These are phyloP conservation scores for Trichoderma erinaceum DNA, from an alignment of 495 filamentous ascomycete species.

Conservation along the genomic window DNA sequence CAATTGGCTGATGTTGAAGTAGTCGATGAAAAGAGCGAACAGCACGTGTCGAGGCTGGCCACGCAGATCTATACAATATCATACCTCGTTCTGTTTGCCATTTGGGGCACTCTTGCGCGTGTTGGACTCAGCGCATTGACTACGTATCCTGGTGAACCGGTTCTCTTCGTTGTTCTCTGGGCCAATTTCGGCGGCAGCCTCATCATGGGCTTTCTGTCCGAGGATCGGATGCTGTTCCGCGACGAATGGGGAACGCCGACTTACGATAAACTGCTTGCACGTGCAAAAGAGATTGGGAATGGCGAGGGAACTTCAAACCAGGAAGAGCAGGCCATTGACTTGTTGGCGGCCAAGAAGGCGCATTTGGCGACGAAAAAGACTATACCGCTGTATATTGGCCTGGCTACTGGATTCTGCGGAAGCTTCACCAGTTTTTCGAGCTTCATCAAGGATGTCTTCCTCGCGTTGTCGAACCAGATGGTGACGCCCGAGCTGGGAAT, in stretches of 20 bases:
- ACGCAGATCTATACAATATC: constrained; percentile 72
- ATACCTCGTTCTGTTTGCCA: constrained; percentile 80
- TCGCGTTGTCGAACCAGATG: constrained; percentile 74
- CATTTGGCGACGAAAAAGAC: constrained; percentile 66
- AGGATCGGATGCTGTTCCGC: constrained; percentile 73
- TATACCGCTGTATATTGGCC: constrained; percentile 83
- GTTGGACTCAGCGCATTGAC: constrained; percentile 79
- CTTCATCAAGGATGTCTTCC: constrained; percentile 78
- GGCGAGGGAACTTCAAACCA: constrained; percentile 27
- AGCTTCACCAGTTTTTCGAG: constrained; percentile 88
- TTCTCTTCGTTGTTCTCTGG: constrained; percentile 74
- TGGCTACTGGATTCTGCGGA: constrained; percentile 91
- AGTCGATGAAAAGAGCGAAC: constrained; percentile 5
- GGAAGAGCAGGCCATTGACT: constrained; percentile 23
- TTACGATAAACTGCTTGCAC: constrained; percentile 29
- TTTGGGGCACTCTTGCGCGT: constrained; percentile 78
- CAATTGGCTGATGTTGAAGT: constrained; percentile 3
- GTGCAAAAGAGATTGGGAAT: constrained; percentile 24
- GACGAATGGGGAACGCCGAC: constrained; percentile 51
- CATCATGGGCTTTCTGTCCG: constrained; percentile 72
- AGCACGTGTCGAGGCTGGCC: constrained; percentile 43
- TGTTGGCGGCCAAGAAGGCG: constrained; percentile 40
- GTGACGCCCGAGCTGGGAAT: background rate
- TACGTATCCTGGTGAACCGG: constrained; percentile 69
- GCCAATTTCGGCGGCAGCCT: constrained; percentile 82